Evolutionary conservation across 2,329 filamentous ascomycete genomes (phyloP).

Genomic region (Talaromyces sp.): DNA sequence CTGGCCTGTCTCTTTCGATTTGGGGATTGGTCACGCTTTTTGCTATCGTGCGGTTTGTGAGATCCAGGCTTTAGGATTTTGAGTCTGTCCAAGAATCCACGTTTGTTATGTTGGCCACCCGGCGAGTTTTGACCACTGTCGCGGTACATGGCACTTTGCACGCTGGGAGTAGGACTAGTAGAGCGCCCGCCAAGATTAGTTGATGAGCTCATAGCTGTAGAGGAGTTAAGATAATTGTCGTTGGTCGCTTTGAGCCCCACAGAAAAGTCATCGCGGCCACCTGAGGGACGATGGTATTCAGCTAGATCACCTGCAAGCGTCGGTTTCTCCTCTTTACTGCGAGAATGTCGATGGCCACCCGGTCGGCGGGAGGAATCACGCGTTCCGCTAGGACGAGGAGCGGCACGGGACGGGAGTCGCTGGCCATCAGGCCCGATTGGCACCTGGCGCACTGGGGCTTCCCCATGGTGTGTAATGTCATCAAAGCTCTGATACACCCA

Average conservation of each 20-base stretch:
- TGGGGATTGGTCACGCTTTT: conserved; percentile 38
- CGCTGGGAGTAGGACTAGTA: conserved; percentile 80
- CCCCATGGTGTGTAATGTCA: conserved; percentile 76
- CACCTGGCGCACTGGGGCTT: conserved; percentile 73
- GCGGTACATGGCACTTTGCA: conserved; percentile 62
- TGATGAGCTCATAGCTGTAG: conserved; percentile 55
- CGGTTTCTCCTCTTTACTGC: conserved; percentile 62
- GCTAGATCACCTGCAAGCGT: conserved; percentile 39
- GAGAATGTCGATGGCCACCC: conserved; percentile 51
- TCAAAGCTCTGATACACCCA: conserved; percentile 90
- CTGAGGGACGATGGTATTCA: conserved; percentile 67
- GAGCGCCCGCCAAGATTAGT: conserved; percentile 62
- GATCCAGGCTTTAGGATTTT: conserved; percentile 47
- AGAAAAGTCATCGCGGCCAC: conserved; percentile 74
- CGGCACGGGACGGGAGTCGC: conserved; percentile 60
- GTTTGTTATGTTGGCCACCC: conserved; percentile 40
- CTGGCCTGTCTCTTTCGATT: conserved; percentile 39
- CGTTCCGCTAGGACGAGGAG: conserved; percentile 43
- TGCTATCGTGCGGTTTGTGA: conserved; percentile 31
- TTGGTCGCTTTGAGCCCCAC: conserved; percentile 55
- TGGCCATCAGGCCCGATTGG: conserved; percentile 71
- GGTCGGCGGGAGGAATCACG: conserved; percentile 58
- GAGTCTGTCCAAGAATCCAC: conserved; percentile 59
- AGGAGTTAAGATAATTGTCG: conserved; percentile 48
- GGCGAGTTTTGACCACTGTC: conserved; percentile 48